phyloP scores from a whole-genome alignment of 192 early-diverging fungal genomes.

The Coemansia sp. region DNA sequence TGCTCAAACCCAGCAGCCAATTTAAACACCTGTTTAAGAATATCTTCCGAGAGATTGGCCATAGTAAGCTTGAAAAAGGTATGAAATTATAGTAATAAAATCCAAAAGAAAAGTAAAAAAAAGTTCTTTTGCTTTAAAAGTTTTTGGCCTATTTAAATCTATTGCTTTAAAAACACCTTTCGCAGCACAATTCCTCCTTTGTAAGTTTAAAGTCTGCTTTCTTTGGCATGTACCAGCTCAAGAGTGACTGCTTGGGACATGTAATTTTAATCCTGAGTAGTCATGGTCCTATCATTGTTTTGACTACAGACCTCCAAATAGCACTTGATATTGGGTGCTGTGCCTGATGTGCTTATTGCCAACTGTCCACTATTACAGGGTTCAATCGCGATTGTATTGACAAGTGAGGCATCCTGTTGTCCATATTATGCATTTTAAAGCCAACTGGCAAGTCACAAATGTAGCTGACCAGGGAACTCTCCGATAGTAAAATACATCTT shows the following conservation, averaged over 20 bases:
- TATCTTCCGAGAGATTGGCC: too few species aligned
- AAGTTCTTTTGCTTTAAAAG: too few species aligned
- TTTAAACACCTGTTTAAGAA: too few species aligned
- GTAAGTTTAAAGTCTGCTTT: slow-evolving; percentile 28
- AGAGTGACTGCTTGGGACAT: slow-evolving; percentile 55
- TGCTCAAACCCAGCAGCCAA: too few species aligned
- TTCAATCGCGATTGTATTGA: slow-evolving; percentile 86
- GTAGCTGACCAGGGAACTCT: slow-evolving; percentile 61
- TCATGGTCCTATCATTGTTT: slow-evolving; percentile 45
- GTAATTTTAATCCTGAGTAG: slow-evolving; percentile 52
- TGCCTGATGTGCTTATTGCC: slow-evolving; percentile 73
- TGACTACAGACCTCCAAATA: slow-evolving; percentile 68
- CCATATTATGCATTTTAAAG: slow-evolving; percentile 48
- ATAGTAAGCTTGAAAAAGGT: too few species aligned
- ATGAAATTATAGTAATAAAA: too few species aligned
- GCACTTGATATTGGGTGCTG: slow-evolving; percentile 91
- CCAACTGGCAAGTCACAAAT: slow-evolving; percentile 69
- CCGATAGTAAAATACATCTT: slow-evolving; percentile 69
- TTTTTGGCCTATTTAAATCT: slow-evolving; percentile 41
- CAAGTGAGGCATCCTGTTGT: slow-evolving; percentile 14
- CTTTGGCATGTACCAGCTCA: slow-evolving; percentile 41
- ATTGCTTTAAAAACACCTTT: too few species aligned
- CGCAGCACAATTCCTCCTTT: neutral
- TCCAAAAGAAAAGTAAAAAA: too few species aligned
- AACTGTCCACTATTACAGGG: slow-evolving; percentile 69